phyloP scores from a whole-genome alignment of 129 eudicot genomes.

The Escallonia herrerae region DNA sequence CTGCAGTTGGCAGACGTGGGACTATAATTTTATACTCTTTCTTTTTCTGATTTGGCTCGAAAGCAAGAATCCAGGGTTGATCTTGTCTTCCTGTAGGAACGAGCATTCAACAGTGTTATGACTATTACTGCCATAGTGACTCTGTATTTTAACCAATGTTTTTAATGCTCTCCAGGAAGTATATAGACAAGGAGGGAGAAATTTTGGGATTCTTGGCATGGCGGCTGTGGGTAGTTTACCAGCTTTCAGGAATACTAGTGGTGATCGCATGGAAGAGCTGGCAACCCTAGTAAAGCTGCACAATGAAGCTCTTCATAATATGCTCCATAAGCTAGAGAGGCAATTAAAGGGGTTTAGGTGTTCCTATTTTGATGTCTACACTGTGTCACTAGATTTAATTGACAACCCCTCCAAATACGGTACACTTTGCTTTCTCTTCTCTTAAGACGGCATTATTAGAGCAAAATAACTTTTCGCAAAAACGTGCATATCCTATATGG shows the following conservation, averaged over 20 bases:
- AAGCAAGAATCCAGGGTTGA: no score
- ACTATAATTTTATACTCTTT: not conserved
- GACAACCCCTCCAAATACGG: not conserved
- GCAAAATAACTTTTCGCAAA: not conserved
- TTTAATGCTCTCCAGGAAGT: not conserved
- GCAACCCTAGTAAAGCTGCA: no score
- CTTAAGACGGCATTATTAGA: not conserved
- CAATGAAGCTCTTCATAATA: no score
- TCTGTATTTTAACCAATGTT: slow-evolving; percentile 8
- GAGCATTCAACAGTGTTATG: not conserved
- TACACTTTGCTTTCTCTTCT: slow-evolving; percentile 22
- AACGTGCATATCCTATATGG: no score
- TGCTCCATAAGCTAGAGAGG: no score
- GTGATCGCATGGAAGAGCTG: slow-evolving; percentile 8
- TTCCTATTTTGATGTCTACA: no score
- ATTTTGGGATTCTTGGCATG: slow-evolving; percentile 19
- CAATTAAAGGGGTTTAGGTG: no score
- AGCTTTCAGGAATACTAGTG: slow-evolving; percentile 13
- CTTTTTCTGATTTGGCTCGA: no score
- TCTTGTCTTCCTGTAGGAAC: no score
- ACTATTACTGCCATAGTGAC: not conserved
- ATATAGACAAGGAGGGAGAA: slow-evolving; percentile 7
- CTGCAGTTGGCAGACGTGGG: not conserved
- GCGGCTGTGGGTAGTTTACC: slow-evolving; percentile 24
- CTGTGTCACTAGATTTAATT: no score